Evolutionary conservation across 495 filamentous ascomycete genomes (phyloP).

Genomic region (Echria macrotheca): DNA sequence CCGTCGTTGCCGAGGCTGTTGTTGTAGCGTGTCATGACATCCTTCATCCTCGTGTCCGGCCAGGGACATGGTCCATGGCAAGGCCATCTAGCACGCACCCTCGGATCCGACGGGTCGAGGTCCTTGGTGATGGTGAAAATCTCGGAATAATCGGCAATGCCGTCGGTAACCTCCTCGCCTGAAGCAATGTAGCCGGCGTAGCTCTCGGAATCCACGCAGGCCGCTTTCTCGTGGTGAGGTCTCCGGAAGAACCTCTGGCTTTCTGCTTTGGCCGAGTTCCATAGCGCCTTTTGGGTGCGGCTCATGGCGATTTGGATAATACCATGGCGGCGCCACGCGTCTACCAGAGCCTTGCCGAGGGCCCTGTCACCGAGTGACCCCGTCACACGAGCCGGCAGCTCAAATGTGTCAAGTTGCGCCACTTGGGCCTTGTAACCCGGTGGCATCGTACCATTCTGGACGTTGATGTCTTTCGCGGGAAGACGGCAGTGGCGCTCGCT

Average conservation of each 20-base stretch:
- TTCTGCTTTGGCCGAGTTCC: slow-evolving; percentile 25
- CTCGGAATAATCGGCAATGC: slow-evolving; percentile 43
- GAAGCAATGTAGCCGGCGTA: slow-evolving; percentile 44
- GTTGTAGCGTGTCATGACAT: slow-evolving; percentile 27
- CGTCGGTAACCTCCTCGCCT: slow-evolving; percentile 44
- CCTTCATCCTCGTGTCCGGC: slow-evolving; percentile 35
- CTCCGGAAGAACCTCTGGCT: slow-evolving; percentile 34
- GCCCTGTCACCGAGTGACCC: slow-evolving; percentile 20
- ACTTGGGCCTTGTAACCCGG: slow-evolving; percentile 31
- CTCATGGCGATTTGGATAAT: slow-evolving; percentile 40
- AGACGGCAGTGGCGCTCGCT: not conserved
- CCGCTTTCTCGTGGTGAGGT: slow-evolving; percentile 30
- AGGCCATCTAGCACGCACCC: slow-evolving; percentile 37
- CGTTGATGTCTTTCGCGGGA: not conserved
- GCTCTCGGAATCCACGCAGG: slow-evolving; percentile 39
- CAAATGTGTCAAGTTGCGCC: slow-evolving; percentile 31
- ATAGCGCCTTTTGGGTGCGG: slow-evolving; percentile 17
- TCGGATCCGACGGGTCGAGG: slow-evolving; percentile 27
- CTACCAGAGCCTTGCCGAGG: slow-evolving; percentile 33
- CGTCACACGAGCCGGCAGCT: slow-evolving; percentile 28
- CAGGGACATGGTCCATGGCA: slow-evolving; percentile 44
- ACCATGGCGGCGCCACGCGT: slow-evolving; percentile 36
- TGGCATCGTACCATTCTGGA: slow-evolving; percentile 25
- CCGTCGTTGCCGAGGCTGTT: slow-evolving; percentile 28
- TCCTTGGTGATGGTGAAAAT: slow-evolving; percentile 46